These are phyloP conservation scores for Corynespora cassiicola DNA, from an alignment of 2,329 filamentous ascomycete species.

Conservation along the genomic window DNA sequence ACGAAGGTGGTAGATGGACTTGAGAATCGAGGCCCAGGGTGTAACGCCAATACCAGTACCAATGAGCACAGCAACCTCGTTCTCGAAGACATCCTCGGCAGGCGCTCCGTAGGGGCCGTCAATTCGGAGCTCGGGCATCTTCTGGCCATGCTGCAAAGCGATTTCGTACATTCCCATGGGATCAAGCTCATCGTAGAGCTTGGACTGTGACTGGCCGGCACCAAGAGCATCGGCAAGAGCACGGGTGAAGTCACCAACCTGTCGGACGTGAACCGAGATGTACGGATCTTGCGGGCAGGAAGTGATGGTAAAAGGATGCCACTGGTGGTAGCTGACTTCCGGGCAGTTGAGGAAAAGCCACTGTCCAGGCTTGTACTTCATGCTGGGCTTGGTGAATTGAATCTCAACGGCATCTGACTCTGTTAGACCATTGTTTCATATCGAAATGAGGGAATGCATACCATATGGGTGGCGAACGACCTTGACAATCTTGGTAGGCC, in stretches of 20 bases:
- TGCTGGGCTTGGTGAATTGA: slow-evolving; percentile 93
- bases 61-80: slow-evolving; percentile 85
- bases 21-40: slow-evolving; percentile 85
- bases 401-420: slow-evolving; percentile 86
- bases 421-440: too few species aligned
- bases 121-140: slow-evolving; percentile 88
- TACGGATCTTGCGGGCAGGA: slow-evolving; percentile 97
- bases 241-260: slow-evolving; percentile 95
- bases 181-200: slow-evolving; percentile 89
- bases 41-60: slow-evolving; percentile 88
- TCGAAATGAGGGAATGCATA: slow-evolving; percentile 51
- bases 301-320: slow-evolving; percentile 99
- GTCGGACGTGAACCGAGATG: slow-evolving; percentile 90
- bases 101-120: slow-evolving; percentile 97
- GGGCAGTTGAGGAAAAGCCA: slow-evolving; percentile 98
- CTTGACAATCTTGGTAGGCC: slow-evolving; percentile 87
- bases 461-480: slow-evolving; percentile 95
- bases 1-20: slow-evolving; percentile 98
- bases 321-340: slow-evolving; percentile 85
- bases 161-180: slow-evolving; percentile 98
- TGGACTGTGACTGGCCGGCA: slow-evolving; percentile 83
- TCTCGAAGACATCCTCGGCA: slow-evolving; percentile 95
- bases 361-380: slow-evolving; percentile 98
- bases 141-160: slow-evolving; percentile 87
- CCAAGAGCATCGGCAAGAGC: slow-evolving; percentile 96